Evolutionary conservation across 2,329 filamentous ascomycete genomes (phyloP).

Genomic region (Pseudocercospora fijiensis): DNA sequence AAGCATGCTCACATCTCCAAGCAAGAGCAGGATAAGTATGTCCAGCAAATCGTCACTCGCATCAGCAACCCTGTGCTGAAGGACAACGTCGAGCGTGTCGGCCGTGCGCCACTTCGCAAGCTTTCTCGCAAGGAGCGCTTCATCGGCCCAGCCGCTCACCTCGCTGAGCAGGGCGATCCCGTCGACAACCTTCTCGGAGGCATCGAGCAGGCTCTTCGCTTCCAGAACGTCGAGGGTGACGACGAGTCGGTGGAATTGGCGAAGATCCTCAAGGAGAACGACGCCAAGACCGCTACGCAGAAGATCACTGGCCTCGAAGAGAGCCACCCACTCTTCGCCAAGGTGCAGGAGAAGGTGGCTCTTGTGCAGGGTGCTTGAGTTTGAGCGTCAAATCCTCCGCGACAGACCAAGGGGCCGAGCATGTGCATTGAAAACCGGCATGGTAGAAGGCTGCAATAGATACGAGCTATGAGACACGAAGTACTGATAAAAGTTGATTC

Average conservation of each 20-base stretch:
- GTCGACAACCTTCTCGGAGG: conserved; percentile 74
- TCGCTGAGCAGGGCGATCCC: conserved; percentile 76
- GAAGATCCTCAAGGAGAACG: conserved; percentile 74
- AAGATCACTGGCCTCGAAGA: conserved; percentile 80
- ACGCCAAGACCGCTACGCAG: conserved; percentile 70
- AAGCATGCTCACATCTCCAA: conserved; percentile 73
- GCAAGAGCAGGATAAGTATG: conserved; percentile 78
- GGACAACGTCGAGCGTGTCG: conserved; percentile 91
- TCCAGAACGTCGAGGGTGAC: conserved; percentile 91
- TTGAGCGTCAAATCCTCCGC: background rate
- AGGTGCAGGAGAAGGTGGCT: conserved; percentile 74
- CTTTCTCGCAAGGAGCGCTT: conserved; percentile 93
- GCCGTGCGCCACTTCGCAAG: conserved; percentile 91
- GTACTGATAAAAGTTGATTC: background rate
- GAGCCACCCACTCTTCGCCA: conserved; percentile 72
- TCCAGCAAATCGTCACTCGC: conserved; percentile 85
- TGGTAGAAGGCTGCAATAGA: background rate
- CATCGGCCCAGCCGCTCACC: conserved; percentile 83
- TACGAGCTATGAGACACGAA: background rate
- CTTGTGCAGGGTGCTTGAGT: conserved; percentile 64
- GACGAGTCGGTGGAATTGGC: conserved; percentile 85
- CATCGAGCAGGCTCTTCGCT: conserved; percentile 88
- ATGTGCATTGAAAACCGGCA: background rate
- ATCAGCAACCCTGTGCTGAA: conserved; percentile 93
- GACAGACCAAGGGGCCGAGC: background rate